Evolutionary conservation across 75 land plant species (phyloP), one percentile per base, ranked within the genome.

Genomic region (Picea sitchensis): DNA sequence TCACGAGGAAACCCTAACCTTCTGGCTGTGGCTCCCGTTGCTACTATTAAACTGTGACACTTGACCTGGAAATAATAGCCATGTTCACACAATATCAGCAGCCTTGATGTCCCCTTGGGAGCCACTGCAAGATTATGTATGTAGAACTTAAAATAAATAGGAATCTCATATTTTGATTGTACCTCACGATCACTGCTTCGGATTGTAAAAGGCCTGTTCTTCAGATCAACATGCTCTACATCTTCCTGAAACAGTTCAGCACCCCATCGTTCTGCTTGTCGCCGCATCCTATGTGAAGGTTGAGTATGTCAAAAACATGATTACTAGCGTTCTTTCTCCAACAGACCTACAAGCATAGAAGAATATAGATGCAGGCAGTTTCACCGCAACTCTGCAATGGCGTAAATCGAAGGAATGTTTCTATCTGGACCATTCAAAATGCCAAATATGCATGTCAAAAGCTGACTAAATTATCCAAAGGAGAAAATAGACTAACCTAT

Each of bases 211-310:
- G 99, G 99, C 38, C 87, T 93, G 64, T 63, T 92, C 64, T 77
- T 84, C 13, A 96, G 89, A 84, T 96, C 92, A 74, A 96, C 56
- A 72, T 76, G 85, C 73, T 96, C 99, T 77, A 96, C 98, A 84
- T 96, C 99, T 85, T 96, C 99, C 36, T 90, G 96, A 38, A 75
- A 86, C 74, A 96, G 83, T 78, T 96, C 99, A 47, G 99, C 97
- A 58, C 99, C 99, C 99, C 99, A 96, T 1, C 99, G 92, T 68
- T 94, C 99, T 51, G 99, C 99, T 84, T 96, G 99, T 57, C 86
- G 86, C 38, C 89, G 81, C 98, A 96, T 96, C 83, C 99, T 96
- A 76, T 80, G 59, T 36, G 68, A 56, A 80, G 56, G 47, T 54
- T 20, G 58, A 82, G 58, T 59, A 44, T 63, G 60, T 54, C 75